These are phyloP conservation scores for Austroboletus sp. DNA, from an alignment of 1,284 basidiomycete genomes.

Conservation along the genomic window DNA sequence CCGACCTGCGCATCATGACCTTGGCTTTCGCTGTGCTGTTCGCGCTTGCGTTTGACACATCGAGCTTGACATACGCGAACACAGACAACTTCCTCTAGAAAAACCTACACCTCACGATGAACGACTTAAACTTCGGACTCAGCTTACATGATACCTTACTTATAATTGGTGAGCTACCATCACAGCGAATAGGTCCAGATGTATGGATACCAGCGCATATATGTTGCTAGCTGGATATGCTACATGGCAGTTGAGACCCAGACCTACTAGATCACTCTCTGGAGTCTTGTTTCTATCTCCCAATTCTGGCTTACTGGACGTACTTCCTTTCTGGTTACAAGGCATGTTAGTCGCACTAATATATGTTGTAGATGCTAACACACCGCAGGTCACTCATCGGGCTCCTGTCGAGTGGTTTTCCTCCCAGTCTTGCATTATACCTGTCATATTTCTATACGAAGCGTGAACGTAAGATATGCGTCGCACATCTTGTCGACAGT, in stretches of 20 bases:
- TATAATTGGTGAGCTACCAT: conserved; percentile 60
- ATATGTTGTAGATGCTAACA: conserved; percentile 27
- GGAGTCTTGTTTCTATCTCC: conserved; percentile 51
- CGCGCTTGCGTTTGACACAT: conserved; percentile 51
- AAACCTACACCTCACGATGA: conserved; percentile 47
- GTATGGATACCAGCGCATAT: conserved; percentile 65
- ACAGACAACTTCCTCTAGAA: conserved; percentile 50
- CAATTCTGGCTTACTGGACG: conserved; percentile 60
- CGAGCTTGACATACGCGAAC: conserved; percentile 53
- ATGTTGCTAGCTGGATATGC: too few relatives aligned
- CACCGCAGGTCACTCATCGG: conserved; percentile 59
- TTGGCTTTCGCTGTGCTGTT: conserved; percentile 66
- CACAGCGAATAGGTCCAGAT: conserved; percentile 64
- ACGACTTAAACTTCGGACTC: conserved; percentile 66
- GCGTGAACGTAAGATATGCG: conserved; percentile 38
- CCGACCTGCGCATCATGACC: conserved; percentile 57
- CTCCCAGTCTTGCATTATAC: conserved; percentile 60
- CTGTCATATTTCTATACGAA: conserved; percentile 65
- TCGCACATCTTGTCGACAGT: background rate
- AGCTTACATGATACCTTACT: conserved; percentile 51
- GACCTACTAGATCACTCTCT: conserved; percentile 41
- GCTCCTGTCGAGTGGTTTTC: conserved; percentile 45
- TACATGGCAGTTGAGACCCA: conserved; percentile 2
- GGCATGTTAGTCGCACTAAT: conserved; percentile 21
- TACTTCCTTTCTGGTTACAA: conserved; percentile 46